Base-by-base conservation (phyloP, 805 yeast species). In the Starmerella geochares region DNA sequence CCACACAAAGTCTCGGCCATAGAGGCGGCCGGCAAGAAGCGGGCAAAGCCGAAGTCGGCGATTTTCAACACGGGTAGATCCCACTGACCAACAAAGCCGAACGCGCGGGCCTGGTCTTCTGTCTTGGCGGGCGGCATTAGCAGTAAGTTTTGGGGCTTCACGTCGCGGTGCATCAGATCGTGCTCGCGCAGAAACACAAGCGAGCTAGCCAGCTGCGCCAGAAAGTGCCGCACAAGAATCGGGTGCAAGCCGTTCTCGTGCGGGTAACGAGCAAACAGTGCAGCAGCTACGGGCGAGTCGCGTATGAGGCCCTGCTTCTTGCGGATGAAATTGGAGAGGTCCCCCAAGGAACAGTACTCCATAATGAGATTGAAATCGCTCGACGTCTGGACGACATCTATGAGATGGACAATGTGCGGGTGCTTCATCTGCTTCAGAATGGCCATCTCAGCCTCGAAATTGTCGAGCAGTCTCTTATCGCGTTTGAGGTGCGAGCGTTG, bases 1-100 rank as follows among this genome's bases (percentile, higher is more conserved):
- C 98, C 98, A 72, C 98, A 92, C 57, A 92, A 71, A 1, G 98
- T 92, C 64, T 92, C 98, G 1, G 97, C 97, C 77, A 92, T 73
- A 1, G 95, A 81, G 1, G 96, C 83, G 45, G 84, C 80, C 6
- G 98, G 98, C 60, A 92, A 72, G 62, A 88, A 85, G 54, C 97
- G 74, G 4, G 98, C 98, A 69, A 92, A 92, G 0, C 98, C 98
- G 67, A 92, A 92, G 69, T 92, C 98, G 11, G 98, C 98, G 53
- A 92, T 80, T 65, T 90, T 90, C 55, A 92, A 72, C 9, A 88
- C 76, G 1, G 98, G 98, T 54, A 92, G 71, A 58, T 86, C 94
- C 80, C 90, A 83, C 51, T 81, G 69, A 0, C 97, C 97, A 4
- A 78, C 80, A 66, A 72, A 84, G 2, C 80, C 75, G n/a, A 36